Evolutionary conservation across 1,139 yeast genomes (phyloP).

Genomic region (Pichia sp.): DNA sequence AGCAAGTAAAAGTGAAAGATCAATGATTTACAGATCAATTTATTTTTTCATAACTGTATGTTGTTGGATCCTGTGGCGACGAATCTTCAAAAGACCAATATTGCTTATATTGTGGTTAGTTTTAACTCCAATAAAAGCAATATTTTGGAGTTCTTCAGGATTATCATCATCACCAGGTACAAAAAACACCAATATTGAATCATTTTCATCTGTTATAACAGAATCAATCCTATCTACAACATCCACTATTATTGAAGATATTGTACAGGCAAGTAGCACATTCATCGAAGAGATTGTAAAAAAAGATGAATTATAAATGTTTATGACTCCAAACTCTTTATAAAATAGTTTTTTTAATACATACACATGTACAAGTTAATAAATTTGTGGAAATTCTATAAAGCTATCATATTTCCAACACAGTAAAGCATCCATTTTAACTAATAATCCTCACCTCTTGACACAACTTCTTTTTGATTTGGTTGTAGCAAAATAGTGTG

Average conservation of each 20-base stretch:
- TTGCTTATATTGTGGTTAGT: constrained; percentile 53
- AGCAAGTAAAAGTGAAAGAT: constrained; percentile 59
- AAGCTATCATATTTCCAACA: neutral
- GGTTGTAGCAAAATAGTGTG: constrained; percentile 91
- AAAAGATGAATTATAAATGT: constrained; percentile 13
- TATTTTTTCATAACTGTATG: constrained; percentile 53
- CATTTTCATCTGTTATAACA: neutral
- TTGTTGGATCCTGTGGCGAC: constrained; percentile 58
- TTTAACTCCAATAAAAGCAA: constrained; percentile 36
- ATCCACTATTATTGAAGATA: neutral
- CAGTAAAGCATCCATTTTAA: neutral
- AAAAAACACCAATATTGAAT: neutral
- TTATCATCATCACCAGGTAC: neutral
- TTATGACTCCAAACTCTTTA: neutral
- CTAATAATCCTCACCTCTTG: constrained; percentile 89
- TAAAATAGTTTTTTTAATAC: neutral
- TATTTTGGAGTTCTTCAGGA: constrained; percentile 29
- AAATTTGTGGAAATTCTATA: neutral
- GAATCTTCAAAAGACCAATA: constrained; percentile 54
- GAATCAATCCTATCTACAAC: neutral
- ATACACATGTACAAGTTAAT: neutral
- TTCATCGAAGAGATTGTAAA: neutral
- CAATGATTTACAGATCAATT: constrained; percentile 51
- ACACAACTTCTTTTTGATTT: constrained; percentile 86
- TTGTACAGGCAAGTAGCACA: neutral